Percentiles rank a stretch among this genome's conserved stretches.
phyloP scores from a whole-genome alignment of 2,329 filamentous ascomycete species.

The Albifimbria verrucaria region DNA sequence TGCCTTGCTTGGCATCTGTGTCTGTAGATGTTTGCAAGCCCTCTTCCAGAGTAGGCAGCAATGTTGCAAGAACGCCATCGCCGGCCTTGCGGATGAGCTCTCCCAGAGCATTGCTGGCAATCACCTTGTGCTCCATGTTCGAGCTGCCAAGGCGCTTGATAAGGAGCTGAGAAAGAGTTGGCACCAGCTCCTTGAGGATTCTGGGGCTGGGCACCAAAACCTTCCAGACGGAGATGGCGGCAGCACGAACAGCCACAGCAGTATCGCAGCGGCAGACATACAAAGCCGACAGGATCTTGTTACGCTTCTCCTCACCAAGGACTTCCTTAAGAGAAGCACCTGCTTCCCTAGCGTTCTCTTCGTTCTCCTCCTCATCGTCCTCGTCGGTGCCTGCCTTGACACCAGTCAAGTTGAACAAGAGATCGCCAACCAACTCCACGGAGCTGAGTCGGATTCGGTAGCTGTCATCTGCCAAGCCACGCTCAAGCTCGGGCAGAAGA shows the following conservation, averaged over 20 bases:
- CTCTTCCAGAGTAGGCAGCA: conserved; percentile 89
- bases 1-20: conserved; percentile 91
- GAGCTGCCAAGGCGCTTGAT: conserved; percentile 91
- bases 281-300: conserved; percentile 94
- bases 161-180: conserved; percentile 90
- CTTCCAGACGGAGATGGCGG: conserved; percentile 94
- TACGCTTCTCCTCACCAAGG: conserved; percentile 91
- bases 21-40: conserved; percentile 85
- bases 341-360: conserved; percentile 75
- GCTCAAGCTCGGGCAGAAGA: conserved; percentile 88
- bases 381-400: conserved; percentile 76
- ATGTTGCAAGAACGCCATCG: conserved; percentile 81
- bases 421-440: conserved; percentile 92
- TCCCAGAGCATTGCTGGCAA: conserved; percentile 93
- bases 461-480: conserved; percentile 94
- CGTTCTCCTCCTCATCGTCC: conserved; percentile 80
- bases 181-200: conserved; percentile 91
- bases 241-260: conserved; percentile 82
- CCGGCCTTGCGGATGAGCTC: conserved; percentile 97
- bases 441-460: conserved; percentile 98
- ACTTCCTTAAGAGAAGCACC: conserved; percentile 91
- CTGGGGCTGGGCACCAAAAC: conserved; percentile 87
- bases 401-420: conserved; percentile 96
- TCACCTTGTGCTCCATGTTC: conserved; percentile 98
- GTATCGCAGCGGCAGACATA: conserved; percentile 99